Conservation (phyloP, 2,329 filamentous ascomycete genomes). For the Fusarium citri region DNA sequence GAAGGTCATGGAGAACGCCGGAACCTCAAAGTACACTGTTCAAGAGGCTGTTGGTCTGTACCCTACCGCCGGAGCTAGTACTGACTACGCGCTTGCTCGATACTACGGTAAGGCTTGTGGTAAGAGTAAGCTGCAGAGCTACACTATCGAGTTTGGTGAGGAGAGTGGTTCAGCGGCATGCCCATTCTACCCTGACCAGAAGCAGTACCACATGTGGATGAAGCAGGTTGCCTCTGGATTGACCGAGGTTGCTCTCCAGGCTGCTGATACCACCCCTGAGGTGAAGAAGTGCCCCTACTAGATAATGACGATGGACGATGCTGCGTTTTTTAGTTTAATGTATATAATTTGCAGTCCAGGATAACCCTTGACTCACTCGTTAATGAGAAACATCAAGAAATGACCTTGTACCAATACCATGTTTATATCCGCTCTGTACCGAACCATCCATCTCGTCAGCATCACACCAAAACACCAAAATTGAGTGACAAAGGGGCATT, state of each 20-base stretch:
- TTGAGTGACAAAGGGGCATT: constrained; percentile 45
- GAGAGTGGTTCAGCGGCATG: constrained; percentile 42
- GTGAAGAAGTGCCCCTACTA: constrained; percentile 32
- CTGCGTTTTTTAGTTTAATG: not conserved
- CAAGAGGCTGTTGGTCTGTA: constrained; percentile 58
- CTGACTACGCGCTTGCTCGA: constrained; percentile 61
- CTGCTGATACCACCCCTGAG: constrained; percentile 39
- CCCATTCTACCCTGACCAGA: constrained; percentile 59
- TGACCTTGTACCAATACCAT: not conserved
- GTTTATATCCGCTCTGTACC: not conserved
- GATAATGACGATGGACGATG: constrained; percentile 9
- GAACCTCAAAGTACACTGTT: constrained; percentile 52
- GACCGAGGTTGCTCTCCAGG: constrained; percentile 58
- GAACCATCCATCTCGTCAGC: not conserved
- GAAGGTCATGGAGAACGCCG: constrained; percentile 54
- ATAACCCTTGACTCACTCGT: not conserved
- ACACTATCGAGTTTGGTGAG: constrained; percentile 61
- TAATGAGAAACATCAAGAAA: not conserved
- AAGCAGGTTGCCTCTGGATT: constrained; percentile 59
- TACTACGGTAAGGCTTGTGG: constrained; percentile 53
- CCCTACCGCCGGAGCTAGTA: constrained; percentile 58
- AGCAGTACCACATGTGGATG: constrained; percentile 58
- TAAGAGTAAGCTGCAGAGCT: constrained; percentile 55
- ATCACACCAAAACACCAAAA: constrained; percentile 7
- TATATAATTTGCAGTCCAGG: constrained; percentile 9